Conservation (phyloP, 306 rosid species). For the Vicia sativa region DNA sequence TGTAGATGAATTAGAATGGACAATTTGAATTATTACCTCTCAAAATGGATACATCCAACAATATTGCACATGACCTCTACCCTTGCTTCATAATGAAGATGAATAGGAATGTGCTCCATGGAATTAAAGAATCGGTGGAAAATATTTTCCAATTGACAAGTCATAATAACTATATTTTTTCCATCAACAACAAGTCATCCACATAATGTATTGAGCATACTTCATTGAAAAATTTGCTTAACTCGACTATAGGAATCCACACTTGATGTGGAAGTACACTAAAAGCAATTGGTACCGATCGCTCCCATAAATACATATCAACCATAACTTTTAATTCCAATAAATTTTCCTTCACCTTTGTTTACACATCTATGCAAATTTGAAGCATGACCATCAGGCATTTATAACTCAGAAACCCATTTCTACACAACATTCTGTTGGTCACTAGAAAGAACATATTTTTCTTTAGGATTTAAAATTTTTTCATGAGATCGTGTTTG, state of each 20-base stretch:
- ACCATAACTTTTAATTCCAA: slow-evolving; percentile 2
- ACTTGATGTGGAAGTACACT: neutral
- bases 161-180: neutral
- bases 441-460: no score
- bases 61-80: neutral
- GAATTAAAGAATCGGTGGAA: neutral
- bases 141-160: neutral
- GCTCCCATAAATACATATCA: neutral
- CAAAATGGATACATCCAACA: neutral
- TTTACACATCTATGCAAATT: neutral
- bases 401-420: neutral
- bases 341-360: neutral
- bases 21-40: neutral
- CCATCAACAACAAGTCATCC: neutral
- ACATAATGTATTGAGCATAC: neutral
- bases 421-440: neutral
- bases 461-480: neutral
- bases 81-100: neutral
- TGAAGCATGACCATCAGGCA: neutral
- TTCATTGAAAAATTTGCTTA: neutral
- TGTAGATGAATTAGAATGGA: no score
- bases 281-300: neutral
- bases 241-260: neutral
- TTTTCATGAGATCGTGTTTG: neutral
- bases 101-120: neutral